These are phyloP conservation scores for Rhizopus stolonifer DNA, from an alignment of 371 early-diverging fungal species.

Conservation along the genomic window DNA sequence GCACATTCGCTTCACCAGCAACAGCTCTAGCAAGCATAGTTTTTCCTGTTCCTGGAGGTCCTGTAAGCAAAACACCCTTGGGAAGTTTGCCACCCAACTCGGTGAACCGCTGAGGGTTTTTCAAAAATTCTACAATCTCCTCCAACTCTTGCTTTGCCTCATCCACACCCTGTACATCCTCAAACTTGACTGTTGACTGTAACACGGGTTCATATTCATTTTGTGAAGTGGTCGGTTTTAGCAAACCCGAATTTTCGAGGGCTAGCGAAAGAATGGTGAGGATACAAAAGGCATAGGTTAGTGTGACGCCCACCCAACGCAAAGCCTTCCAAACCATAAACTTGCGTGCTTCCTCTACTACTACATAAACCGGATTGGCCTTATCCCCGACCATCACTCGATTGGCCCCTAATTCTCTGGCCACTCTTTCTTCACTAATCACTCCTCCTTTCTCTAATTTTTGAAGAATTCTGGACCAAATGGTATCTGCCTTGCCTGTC, in stretches of 20 bases:
- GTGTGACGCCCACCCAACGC: conserved; percentile 72
- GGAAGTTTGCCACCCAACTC: conserved; percentile 94
- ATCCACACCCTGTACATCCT: conserved; percentile 96
- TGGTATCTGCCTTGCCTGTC: conserved; percentile 61
- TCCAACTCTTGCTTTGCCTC: conserved; percentile 96
- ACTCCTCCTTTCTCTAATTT: conserved; percentile 49
- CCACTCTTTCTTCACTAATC: conserved; percentile 13
- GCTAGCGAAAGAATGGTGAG: conserved; percentile 72
- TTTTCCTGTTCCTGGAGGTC: conserved; percentile 99
- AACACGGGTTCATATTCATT: conserved; percentile 73
- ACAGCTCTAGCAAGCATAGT: conserved; percentile 88
- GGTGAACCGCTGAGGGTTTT: conserved; percentile 88
- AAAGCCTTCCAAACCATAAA: conserved; percentile 71
- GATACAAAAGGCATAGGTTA: conserved; percentile 78
- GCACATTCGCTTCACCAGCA: conserved; percentile 93
- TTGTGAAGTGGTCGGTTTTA: conserved; percentile 64
- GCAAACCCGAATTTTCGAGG: conserved; percentile 73
- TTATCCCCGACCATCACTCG: conserved; percentile 34
- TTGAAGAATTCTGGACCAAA: conserved; percentile 64
- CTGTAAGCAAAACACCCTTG: conserved; percentile 96
- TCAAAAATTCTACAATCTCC: conserved; percentile 94
- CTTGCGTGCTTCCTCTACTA: conserved; percentile 63
- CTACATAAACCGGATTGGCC: conserved; percentile 57
- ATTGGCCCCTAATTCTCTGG: background rate
- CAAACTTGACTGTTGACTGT: conserved; percentile 73